These are phyloP conservation scores for Malus orientalis DNA, from an alignment of 306 rosid genomes.

Conservation along the genomic window DNA sequence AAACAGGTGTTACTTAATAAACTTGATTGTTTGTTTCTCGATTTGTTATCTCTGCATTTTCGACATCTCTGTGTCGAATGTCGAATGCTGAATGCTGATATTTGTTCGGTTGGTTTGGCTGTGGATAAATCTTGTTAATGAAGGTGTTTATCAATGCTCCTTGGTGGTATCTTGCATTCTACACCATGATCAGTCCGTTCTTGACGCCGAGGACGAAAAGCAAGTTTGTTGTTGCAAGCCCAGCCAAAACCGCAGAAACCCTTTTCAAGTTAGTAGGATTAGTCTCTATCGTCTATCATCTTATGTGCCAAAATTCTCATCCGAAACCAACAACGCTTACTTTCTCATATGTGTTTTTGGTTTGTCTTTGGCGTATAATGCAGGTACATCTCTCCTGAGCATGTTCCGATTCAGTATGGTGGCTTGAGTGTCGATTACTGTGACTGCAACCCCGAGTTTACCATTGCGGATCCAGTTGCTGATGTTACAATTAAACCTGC, in stretches of 20 bases:
- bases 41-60: neutral
- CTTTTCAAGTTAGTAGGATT: constrained; percentile 61
- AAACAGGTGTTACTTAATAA: constrained; percentile 49
- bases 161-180: constrained; percentile 57
- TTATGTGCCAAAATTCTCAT: neutral
- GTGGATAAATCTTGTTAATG: neutral
- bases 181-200: constrained; percentile 47
- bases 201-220: constrained; percentile 54
- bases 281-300: neutral
- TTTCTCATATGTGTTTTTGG: neutral
- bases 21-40: neutral
- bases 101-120: neutral
- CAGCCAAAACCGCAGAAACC: constrained; percentile 37
- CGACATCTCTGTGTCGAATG: neutral
- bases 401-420: constrained; percentile 82
- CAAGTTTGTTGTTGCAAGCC: constrained; percentile 46
- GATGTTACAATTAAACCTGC: constrained; percentile 62
- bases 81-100: neutral
- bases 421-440: constrained; percentile 87
- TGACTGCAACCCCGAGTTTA: constrained; percentile 90
- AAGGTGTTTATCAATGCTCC: constrained; percentile 59
- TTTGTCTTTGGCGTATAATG: neutral
- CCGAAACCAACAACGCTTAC: neutral
- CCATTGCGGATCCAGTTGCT: constrained; percentile 48
- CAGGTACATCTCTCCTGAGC: constrained; percentile 83